Percentiles rank a stretch among this genome's conserved stretches.
Conservation (phyloP, 441 rosid genomes). For the Flueggea neowawraea region DNA sequence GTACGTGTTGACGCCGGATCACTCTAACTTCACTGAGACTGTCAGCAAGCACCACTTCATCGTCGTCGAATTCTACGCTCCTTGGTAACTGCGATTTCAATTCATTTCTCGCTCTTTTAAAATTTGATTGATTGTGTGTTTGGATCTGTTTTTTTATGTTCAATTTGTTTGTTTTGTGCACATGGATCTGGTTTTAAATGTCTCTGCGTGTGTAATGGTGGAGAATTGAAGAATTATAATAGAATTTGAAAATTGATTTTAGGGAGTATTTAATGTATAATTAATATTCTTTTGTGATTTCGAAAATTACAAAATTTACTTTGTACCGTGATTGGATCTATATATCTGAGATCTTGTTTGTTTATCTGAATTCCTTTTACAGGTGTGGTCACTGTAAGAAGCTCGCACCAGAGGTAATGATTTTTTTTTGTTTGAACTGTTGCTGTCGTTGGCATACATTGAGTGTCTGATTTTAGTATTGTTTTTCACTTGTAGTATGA, state of each 20-base stretch:
- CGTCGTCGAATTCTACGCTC: slow-evolving; percentile 98
- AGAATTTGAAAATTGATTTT: too few relatives aligned
- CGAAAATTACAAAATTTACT: too few relatives aligned
- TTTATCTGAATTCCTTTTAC: slow-evolving; percentile 5
- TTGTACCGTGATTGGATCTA: too few relatives aligned
- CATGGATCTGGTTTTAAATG: too few relatives aligned
- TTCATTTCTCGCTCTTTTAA: not conserved
- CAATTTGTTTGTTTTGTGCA: not conserved
- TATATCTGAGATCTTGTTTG: not conserved
- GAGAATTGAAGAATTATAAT: too few relatives aligned
- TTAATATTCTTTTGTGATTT: too few relatives aligned
- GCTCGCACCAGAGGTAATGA: slow-evolving; percentile 91
- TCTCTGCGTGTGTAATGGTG: too few relatives aligned
- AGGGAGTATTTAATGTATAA: too few relatives aligned
- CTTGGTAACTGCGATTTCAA: slow-evolving; percentile 49
- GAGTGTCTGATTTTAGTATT: not conserved
- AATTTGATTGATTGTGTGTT: not conserved
- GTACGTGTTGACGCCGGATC: slow-evolving; percentile 79
- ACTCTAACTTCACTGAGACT: slow-evolving; percentile 75
- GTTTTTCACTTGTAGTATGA: slow-evolving; percentile 53
- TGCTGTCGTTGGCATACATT: not conserved
- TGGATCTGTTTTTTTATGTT: not conserved
- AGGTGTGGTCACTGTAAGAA: slow-evolving; percentile 99
- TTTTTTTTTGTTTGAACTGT: not conserved
- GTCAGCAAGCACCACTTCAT: slow-evolving; percentile 74